Base-by-base conservation (phyloP, 1,284 basidiomycete species). In the Pseudozyma hubeiensis region DNA sequence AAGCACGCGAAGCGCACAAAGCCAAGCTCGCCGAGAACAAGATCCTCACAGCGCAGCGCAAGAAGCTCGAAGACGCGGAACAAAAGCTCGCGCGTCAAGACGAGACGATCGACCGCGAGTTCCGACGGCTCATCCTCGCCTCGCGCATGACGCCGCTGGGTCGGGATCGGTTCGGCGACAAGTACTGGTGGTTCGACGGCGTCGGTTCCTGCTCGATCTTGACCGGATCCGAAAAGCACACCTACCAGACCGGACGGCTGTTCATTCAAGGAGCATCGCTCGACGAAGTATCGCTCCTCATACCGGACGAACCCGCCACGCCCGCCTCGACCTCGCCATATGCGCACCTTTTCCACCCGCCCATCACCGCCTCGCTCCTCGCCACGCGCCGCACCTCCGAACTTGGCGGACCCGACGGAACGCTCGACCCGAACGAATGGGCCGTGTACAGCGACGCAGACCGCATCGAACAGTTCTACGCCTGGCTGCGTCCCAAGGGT, bases 151-250 rank as follows among this genome's bases (percentile, higher is more conserved):
- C 92, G 77, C 93, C 95, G 1, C 81, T 99, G 48, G 96, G 97
- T 4, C 88, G 89, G 72, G 97, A 99, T 84, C 88, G 96, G 56
- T 99, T 97, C 85, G 91, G 92, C 80, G 96, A 97, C 84, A 90
- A 92, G 35, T 88, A 97, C 69, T 99, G 95, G 94, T 99, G 96
- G 96, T 93, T 98, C 83, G 96, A 99, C 85, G 96, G 97, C 4
- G 89, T 96, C 86, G 96, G 97, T 4, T 89, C 90, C 2, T 91
- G 91, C 56, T 90, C 90, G 33, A 85, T 96, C 41, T 86, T 93
- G 8, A 60, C 62, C 3, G 69, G 61, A 43, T 49, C 37, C 0
- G 69, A 68, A 5, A 64, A 64, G 11, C 88, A 91, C 7, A 75
- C 81, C 80, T 96, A 94, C 82, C 93, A 93, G 17, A 91, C 93